phyloP scores from a whole-genome alignment of 2,329 filamentous ascomycete genomes.

The Microdochium paspali region DNA sequence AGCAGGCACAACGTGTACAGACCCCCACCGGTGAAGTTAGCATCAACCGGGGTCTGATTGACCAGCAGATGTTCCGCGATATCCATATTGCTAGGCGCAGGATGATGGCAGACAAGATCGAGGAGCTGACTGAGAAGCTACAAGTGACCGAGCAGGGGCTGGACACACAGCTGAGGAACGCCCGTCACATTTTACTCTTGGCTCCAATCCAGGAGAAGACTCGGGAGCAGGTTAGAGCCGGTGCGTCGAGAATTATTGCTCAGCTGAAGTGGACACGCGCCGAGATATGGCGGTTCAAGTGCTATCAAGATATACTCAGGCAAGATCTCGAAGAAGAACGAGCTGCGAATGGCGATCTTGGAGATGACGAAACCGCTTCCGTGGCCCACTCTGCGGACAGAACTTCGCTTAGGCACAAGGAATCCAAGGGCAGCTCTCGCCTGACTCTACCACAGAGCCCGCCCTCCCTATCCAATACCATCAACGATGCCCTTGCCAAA shows the following conservation, averaged over 20 bases:
- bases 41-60: conserved; percentile 63
- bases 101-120: conserved; percentile 75
- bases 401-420: conserved; percentile 14
- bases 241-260: conserved; percentile 75
- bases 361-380: conserved; percentile 9
- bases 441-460: conserved; percentile 24
- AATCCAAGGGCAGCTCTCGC: conserved; percentile 24
- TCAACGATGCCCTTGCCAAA: background rate
- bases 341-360: conserved; percentile 25
- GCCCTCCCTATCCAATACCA: conserved; percentile 9
- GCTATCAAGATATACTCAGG: conserved; percentile 78
- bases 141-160: conserved; percentile 64
- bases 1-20: conserved; percentile 50
- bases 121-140: conserved; percentile 73
- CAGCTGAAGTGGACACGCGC: conserved; percentile 91
- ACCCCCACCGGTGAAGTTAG: conserved; percentile 66
- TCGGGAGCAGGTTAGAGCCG: conserved; percentile 74
- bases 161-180: conserved; percentile 77
- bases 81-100: conserved; percentile 74
- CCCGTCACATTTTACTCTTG: conserved; percentile 78
- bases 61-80: conserved; percentile 76
- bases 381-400: conserved; percentile 7
- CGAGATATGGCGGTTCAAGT: conserved; percentile 86
- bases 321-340: conserved; percentile 79
- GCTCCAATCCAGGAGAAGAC: conserved; percentile 88